A percentile compares a stretch with the other conserved stretches of the same genome.
Conservation (phyloP, 2,329 filamentous ascomycete species). For the Clonostachys solani region DNA sequence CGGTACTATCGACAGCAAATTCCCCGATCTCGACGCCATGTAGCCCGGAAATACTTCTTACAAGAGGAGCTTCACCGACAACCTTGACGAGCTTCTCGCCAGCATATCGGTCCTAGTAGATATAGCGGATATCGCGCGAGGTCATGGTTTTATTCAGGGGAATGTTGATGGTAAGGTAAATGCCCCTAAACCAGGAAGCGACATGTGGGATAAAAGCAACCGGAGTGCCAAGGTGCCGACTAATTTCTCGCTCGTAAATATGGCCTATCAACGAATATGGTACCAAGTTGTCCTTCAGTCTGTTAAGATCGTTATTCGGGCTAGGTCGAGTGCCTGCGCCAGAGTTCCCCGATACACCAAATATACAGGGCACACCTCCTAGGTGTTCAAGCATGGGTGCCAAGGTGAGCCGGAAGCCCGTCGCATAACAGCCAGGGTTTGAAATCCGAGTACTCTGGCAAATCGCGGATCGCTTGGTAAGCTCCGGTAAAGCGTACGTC, state of each 20-base stretch:
- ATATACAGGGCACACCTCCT: conserved; percentile 74
- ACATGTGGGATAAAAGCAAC: conserved; percentile 92
- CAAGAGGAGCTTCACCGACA: conserved; percentile 77
- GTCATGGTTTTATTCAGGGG: conserved; percentile 84
- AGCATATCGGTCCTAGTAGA: conserved; percentile 95
- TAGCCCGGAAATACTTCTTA: conserved; percentile 79
- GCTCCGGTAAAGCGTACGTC: conserved; percentile 85
- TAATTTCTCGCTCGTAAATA: conserved; percentile 92
- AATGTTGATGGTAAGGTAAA: conserved; percentile 86
- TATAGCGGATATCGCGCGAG: conserved; percentile 84
- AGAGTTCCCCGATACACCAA: conserved; percentile 91
- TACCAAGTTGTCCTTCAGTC: conserved; percentile 82
- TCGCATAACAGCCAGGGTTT: conserved; percentile 95
- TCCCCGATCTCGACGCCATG: conserved; percentile 93
- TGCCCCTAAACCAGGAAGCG: conserved; percentile 81
- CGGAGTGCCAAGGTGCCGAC: conserved; percentile 65
- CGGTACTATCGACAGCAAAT: conserved; percentile 86
- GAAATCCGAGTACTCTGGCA: conserved; percentile 76
- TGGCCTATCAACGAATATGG: conserved; percentile 79
- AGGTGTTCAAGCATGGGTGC: conserved; percentile 59
- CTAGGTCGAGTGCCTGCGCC: conserved; percentile 93
- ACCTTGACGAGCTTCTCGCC: conserved; percentile 95
- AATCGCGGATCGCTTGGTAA: conserved; percentile 73
- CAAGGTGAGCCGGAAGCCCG: conserved; percentile 85
- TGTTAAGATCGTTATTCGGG: conserved; percentile 85